Conservation (phyloP, 495 filamentous ascomycete species). For the Aspergillus affinis region DNA sequence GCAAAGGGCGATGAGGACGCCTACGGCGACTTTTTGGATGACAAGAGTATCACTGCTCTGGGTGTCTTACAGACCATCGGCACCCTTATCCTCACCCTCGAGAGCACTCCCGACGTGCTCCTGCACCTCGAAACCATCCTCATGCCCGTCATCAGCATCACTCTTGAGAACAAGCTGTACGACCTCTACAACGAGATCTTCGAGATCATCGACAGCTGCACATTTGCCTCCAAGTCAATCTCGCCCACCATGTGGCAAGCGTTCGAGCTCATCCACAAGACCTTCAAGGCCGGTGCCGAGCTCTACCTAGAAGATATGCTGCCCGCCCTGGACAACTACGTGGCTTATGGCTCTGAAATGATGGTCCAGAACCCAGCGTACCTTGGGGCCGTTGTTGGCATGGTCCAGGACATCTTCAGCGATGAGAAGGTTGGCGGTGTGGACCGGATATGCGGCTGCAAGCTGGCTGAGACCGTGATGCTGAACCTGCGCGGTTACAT, state of each 20-base stretch:
- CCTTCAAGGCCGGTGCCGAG: conserved; percentile 95
- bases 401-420: conserved; percentile 71
- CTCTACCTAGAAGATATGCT: conserved; percentile 99
- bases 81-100: conserved; percentile 91
- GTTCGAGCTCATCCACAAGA: conserved; percentile 92
- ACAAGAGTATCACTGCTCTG: conserved; percentile 96
- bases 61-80: conserved; percentile 97
- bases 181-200: conserved; percentile 97
- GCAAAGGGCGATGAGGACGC: conserved; percentile 73
- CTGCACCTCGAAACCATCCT: conserved; percentile 90
- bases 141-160: conserved; percentile 95
- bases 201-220: conserved; percentile 98
- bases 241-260: conserved; percentile 98
- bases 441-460: conserved; percentile 98
- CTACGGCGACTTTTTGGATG: conserved; percentile 89
- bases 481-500: conserved; percentile 88
- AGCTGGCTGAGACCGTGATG: conserved; percentile 96
- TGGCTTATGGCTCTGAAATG: conserved; percentile 80
- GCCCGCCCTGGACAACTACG: conserved; percentile 94
- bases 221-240: conserved; percentile 94
- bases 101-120: conserved; percentile 94
- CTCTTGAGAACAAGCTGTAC: conserved; percentile 95
- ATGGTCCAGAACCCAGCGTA: conserved; percentile 83
- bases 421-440: conserved; percentile 91
- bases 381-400: conserved; percentile 80